Percentiles rank a stretch among this genome's conserved stretches.
These are phyloP conservation scores for Dysphania ambrosioides DNA, from an alignment of 148 eudicot species.

Conservation along the genomic window DNA sequence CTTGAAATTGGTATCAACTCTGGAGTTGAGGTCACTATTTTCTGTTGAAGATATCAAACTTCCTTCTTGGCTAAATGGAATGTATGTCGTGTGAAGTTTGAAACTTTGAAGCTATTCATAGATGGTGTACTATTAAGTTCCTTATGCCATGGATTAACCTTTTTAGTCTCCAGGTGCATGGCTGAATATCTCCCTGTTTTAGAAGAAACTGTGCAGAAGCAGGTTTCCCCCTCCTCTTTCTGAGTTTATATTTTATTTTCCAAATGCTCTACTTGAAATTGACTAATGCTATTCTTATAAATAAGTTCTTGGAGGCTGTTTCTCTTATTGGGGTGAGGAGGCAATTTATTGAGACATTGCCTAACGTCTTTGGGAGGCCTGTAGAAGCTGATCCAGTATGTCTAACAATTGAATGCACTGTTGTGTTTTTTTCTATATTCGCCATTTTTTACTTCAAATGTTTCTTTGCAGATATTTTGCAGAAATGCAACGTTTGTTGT, in stretches of 20 bases:
- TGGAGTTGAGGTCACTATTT: slow-evolving; percentile 76
- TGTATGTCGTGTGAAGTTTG: slow-evolving; percentile 43
- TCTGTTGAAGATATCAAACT: slow-evolving; percentile 86
- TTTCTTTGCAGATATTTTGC: slow-evolving; percentile 66
- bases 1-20: slow-evolving; percentile 68
- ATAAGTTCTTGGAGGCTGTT: slow-evolving; percentile 71
- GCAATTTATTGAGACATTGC: slow-evolving; percentile 63
- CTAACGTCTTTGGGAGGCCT: slow-evolving; percentile 70
- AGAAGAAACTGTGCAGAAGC: slow-evolving; percentile 65
- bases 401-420: neutral
- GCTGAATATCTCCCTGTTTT: slow-evolving; percentile 86
- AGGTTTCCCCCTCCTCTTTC: slow-evolving; percentile 43
- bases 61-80: slow-evolving; percentile 82
- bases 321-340: slow-evolving; percentile 66
- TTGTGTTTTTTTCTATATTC: slow-evolving; percentile 9
- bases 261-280: neutral
- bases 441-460: slow-evolving; percentile 14
- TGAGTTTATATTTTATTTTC: neutral
- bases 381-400: slow-evolving; percentile 92
- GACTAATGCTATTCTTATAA: slow-evolving; percentile 20
- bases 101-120: neutral
- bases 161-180: slow-evolving; percentile 63
- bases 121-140: neutral
- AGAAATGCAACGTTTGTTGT: slow-evolving; percentile 73
- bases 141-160: neutral